Conservation (phyloP, 441 rosid species). For the Pelargonium myrrhifolium region DNA sequence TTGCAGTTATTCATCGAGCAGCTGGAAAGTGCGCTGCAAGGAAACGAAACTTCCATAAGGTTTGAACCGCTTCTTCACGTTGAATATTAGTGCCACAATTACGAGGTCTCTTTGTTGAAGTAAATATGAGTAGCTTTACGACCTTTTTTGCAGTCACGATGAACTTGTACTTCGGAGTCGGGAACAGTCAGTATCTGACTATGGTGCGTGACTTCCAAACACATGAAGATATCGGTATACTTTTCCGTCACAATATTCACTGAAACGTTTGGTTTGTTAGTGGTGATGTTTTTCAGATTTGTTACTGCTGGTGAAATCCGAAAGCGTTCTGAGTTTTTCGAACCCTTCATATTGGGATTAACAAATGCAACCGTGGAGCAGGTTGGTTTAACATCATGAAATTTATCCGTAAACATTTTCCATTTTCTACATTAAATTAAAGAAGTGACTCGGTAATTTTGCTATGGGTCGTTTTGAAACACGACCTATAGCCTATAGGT, state of each 20-base stretch:
- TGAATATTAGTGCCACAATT: background rate
- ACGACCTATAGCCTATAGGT: no score
- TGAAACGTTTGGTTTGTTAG: conserved; percentile 54
- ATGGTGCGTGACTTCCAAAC: conserved; percentile 45
- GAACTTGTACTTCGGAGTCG: conserved; percentile 74
- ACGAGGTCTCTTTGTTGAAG: conserved; percentile 9
- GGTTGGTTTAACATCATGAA: conserved; percentile 38
- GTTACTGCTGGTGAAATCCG: conserved; percentile 91
- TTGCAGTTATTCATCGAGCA: conserved; percentile 87
- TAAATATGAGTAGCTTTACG: background rate
- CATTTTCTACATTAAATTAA: background rate
- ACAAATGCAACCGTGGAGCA: conserved; percentile 81
- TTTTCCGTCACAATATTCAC: conserved; percentile 9
- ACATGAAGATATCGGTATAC: conserved; percentile 12
- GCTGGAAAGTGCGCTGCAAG: conserved; percentile 77
- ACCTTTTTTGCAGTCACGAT: conserved; percentile 43
- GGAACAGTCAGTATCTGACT: conserved; percentile 80
- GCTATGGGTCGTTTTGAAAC: no score
- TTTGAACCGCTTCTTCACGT: conserved; percentile 18
- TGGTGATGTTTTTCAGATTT: conserved; percentile 98
- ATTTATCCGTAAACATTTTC: background rate
- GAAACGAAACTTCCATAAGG: conserved; percentile 70
- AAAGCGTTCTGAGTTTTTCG: conserved; percentile 77
- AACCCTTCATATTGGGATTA: conserved; percentile 77
- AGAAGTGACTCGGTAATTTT: background rate